Evolutionary conservation across 768 basidiomycete species (phyloP), one percentile per base, ranked within the genome.

Genomic region (Phylloporus sp.): DNA sequence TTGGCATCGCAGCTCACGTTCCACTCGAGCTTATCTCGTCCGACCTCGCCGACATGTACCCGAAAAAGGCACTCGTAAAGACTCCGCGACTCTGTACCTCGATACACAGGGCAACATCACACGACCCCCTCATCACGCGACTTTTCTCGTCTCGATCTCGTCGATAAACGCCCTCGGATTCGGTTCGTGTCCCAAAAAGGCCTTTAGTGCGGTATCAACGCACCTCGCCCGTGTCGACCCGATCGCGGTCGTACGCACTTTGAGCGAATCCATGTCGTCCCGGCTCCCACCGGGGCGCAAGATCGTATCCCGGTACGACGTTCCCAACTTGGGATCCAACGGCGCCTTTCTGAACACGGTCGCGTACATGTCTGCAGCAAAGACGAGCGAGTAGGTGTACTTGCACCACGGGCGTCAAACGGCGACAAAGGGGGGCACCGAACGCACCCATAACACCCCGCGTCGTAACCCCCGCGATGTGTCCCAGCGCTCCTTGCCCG

Each of bases 261-360:
- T 74, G 46, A 93, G 74, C 11, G 83, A 82, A 39, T 85, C 55
- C 45, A 81, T 64, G 59, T 90, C 90, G 50, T 91, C 89, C 14
- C 84, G 76, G 56, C 81, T 84, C 21, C 85, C 87, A 24, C 90
- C 55, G 18, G 77, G 76, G 31, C 68, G 68, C n/a, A 92, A 73
- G 53, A 92, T 90, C 64, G 81, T 80, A 43, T 85, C 75, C 10
- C 88, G 77, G 63, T 91, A 92, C 20, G 66, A 71, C 50, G 74
- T 69, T 7, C 90, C 87, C 21, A 77, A 76, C 21, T 64, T 68
- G 4, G 84, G 80, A 56, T 83, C 79, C 41, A 91, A 74, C 17
- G 88, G 88, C 54, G 87, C 83, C 9, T 71, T 69, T 61, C 84
- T 82, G 72, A 92, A 92, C 5, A 90, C 75, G 3, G 87, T 84